Percentiles rank a stretch among this genome's conserved stretches.
These are phyloP conservation scores for Ceriops zippeliana DNA, from an alignment of 345 rosid species.

Conservation along the genomic window DNA sequence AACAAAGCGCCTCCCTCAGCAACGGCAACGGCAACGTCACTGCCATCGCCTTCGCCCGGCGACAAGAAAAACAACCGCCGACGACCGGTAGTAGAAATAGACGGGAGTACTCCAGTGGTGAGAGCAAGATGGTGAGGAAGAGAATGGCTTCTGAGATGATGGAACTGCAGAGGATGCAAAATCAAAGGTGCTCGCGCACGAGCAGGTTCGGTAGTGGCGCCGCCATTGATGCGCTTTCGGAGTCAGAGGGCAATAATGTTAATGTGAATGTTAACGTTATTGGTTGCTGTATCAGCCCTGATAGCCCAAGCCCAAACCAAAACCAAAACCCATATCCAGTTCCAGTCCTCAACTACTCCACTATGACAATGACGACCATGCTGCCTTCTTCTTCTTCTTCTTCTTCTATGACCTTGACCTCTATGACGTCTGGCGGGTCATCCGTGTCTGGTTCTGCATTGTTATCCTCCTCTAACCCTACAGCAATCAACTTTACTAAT, in stretches of 20 bases:
- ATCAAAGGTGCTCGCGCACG: slow-evolving; percentile 26
- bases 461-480: slow-evolving; percentile 37
- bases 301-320: slow-evolving; percentile 4
- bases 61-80: slow-evolving; percentile 13
- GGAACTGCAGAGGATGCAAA: slow-evolving; percentile 21
- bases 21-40: not conserved
- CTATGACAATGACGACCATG: slow-evolving; percentile 32
- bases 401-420: slow-evolving; percentile 40
- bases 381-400: slow-evolving; percentile 22
- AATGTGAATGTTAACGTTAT: not conserved
- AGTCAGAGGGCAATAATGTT: not conserved
- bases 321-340: slow-evolving; percentile 21
- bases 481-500: slow-evolving; percentile 24
- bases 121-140: slow-evolving; percentile 59
- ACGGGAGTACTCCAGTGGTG: not conserved
- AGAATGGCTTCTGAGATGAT: slow-evolving; percentile 85
- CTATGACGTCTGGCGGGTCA: slow-evolving; percentile 48
- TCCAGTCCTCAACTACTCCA: slow-evolving; percentile 59
- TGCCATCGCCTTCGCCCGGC: slow-evolving; percentile 8
- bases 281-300: not conserved
- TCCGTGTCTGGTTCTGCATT: slow-evolving; percentile 25
- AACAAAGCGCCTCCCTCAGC: slow-evolving; percentile 18
- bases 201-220: not conserved
- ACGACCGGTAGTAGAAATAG: not conserved
- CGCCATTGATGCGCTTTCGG: slow-evolving; percentile 1